Evolutionary conservation across 257 asterid species (phyloP).

Genomic region (Nicotiana undulata): DNA sequence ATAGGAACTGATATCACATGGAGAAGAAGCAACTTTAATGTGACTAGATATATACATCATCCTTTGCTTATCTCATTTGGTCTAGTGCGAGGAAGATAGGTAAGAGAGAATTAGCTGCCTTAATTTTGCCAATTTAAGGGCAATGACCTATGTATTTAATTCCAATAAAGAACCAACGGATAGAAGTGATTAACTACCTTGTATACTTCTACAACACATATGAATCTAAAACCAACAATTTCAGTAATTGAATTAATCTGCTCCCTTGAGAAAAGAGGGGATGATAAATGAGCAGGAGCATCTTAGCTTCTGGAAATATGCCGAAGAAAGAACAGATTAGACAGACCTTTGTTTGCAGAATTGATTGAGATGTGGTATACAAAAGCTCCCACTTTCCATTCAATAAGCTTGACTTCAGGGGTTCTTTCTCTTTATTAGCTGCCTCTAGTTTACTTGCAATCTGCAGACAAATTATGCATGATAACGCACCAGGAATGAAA

Average conservation of each 20-base stretch:
- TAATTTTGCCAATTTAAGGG: neutral
- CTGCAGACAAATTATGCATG: conserved; percentile 21
- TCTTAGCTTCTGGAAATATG: neutral
- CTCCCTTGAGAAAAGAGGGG: neutral
- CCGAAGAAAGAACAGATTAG: neutral
- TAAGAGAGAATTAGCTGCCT: neutral
- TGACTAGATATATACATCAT: neutral
- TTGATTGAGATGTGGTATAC: conserved; percentile 50
- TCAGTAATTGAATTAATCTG: neutral
- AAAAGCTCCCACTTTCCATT: conserved; percentile 75
- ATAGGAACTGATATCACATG: neutral
- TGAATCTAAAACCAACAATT: neutral
- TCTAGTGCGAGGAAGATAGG: neutral
- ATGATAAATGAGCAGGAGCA: neutral
- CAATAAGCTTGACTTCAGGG: conserved; percentile 42
- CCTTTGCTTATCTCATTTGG: neutral
- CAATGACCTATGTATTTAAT: neutral
- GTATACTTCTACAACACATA: neutral
- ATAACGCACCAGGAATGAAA: neutral
- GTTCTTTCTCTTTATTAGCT: conserved; percentile 45
- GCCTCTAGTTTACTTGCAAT: conserved; percentile 56
- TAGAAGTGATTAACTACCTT: neutral
- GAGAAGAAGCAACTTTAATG: neutral
- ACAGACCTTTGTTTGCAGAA: conserved; percentile 39
- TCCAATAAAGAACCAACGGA: neutral